Base-by-base conservation (phyloP, 148 eudicot species). In the Simmondsia chinensis region DNA sequence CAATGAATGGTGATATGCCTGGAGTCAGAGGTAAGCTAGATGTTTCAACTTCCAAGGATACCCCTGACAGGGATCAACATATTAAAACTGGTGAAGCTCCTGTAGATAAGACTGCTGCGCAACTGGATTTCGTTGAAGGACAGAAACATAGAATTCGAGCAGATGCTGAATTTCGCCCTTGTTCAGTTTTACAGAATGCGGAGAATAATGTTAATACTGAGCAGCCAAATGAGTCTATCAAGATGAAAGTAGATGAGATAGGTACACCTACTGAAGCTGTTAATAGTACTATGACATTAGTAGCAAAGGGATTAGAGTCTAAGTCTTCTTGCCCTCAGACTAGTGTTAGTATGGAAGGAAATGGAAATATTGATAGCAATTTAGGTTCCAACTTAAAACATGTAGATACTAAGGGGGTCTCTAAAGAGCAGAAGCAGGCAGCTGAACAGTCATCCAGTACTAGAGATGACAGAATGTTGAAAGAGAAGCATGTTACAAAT, bases 241-340 rank as follows among this genome's bases (percentile, higher is more conserved):
- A 35, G 35, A 29, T 42, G 30, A 66, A 57, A 37, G 80, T 64
- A 9, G 75, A 73, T 43, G 46, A 20, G 13, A 50, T 40, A 45
- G 46, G 43, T 17, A 25, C 49, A 7, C 43, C 24, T 30, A 60
- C 37, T 59, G 75, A 74, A 54, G 59, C 50, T 65, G 20, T 33
- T 58, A 46, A 60, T 41, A 53, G 39, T 24, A 61, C 55, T 49
- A 52, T 33, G n/a, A 59, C 49, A 6, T 39, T 40, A 39, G 55
- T 45, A 20, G 29, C 47, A 7, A 82, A 76, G 68, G 80, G 59
- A 58, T 67, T 82, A 56, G 89, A 79, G 50, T 75, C 75, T 10
- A 86, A 68, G 50, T 76, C 97, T 22, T 65, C 72, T 39, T 71
- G 82, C 72, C 68, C 64, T 26, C 69, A 40, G 30, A 57, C 70